Base-by-base conservation (phyloP, 306 rosid genomes). In the Datisca glomerata region DNA sequence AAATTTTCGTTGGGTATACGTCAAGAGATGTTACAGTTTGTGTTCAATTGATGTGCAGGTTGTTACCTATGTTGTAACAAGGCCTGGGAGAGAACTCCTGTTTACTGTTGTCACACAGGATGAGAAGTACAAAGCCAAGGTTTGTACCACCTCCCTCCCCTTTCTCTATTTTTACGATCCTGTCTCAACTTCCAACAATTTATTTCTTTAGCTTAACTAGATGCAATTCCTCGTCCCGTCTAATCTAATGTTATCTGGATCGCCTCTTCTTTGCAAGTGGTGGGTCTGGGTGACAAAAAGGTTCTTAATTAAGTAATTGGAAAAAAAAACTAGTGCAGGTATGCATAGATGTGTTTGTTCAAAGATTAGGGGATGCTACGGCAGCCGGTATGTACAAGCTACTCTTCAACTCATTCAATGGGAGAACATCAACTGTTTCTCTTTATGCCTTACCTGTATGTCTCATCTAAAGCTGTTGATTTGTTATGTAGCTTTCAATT, bases 51-150 rank as follows among this genome's bases (percentile, higher is more conserved):
- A 27, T 35, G 45, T 68, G 68, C 73, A 89, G 97, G 86, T 89
- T 59, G 83, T 76, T 51, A 74, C 84, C 21, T 89, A 89, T 51
- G 98, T 89, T 20, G 77, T 89, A 65, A 78, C 95, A 24, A 78
- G 95, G 62, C 98, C 98, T 0, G 98, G 91, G 45, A 72, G 98
- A 71, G 98, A 84, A 67, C 95, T 89, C 41, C 43, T 89, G 37
- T 84, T 84, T 55, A 76, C 94, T 9, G 93, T 89, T 66, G 98
- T 89, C 44, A 78, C 95, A n/a, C 86, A 72, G 73, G 98, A 84
- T 43, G 93, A 89, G 64, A 89, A 89, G 66, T 89, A 80, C 84
- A 89, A 84, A 68, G 98, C 98, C 31, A 84, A 89, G 75, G 98
- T 66, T 55, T 29, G 22, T 18, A 12, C 42, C 29, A 37, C 47